phyloP scores from a whole-genome alignment of 805 yeast genomes.

The Starmerella kuoi region DNA sequence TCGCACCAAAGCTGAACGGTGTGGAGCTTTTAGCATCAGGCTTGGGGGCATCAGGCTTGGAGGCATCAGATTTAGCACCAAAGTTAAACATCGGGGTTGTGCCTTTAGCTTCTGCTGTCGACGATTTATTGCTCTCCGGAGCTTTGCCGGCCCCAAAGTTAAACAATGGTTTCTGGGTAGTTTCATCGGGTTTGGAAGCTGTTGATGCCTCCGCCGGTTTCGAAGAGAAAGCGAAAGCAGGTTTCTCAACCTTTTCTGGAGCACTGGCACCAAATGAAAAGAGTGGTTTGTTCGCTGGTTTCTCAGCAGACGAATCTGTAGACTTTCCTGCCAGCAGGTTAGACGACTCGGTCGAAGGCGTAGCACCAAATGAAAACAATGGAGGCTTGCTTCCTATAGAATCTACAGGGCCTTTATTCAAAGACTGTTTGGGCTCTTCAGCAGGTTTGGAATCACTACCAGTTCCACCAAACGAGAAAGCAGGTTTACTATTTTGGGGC shows the following conservation, averaged over 20 bases:
- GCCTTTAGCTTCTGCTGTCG: neutral
- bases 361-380: no score
- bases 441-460: neutral
- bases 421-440: no score
- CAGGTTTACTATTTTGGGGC: slow-evolving; percentile 1
- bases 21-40: no score
- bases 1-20: no score
- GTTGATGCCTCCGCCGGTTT: neutral
- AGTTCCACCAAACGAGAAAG: slow-evolving; percentile 3
- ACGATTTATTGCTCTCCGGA: neutral
- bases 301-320: neutral
- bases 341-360: no score
- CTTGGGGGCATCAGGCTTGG: neutral
- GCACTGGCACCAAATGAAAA: slow-evolving; percentile 12
- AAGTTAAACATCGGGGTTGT: slow-evolving; percentile 1
- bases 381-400: no score
- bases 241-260: neutral
- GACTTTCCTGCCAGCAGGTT: no score
- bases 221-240: neutral
- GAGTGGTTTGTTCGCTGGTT: slow-evolving; percentile 7
- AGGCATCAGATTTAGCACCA: neutral
- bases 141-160: neutral
- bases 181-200: neutral
- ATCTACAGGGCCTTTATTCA: no score
- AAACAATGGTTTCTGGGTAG: neutral